Evolutionary conservation across 306 rosid genomes (phyloP).

Genomic region (Crataegus laevigata): DNA sequence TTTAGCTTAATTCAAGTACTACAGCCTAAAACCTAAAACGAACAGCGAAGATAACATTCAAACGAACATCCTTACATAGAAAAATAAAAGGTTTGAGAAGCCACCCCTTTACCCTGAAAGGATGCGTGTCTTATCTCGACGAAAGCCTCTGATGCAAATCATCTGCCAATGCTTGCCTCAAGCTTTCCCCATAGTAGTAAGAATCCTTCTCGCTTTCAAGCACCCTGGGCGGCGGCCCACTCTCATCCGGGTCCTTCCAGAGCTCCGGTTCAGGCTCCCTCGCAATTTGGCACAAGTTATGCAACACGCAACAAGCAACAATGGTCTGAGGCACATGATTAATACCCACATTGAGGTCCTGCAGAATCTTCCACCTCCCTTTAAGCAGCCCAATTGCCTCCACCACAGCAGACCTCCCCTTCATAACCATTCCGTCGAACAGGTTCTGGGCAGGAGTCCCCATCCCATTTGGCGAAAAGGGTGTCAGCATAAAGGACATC

Average conservation of each 20-base stretch:
- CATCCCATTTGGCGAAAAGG: conserved; percentile 58
- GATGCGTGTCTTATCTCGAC: conserved; percentile 38
- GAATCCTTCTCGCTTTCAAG: conserved; percentile 61
- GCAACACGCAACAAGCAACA: conserved; percentile 90
- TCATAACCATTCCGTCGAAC: conserved; percentile 91
- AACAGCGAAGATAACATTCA: not conserved
- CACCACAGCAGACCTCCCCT: conserved; percentile 75
- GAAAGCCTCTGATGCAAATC: conserved; percentile 91
- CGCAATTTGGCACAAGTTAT: conserved; percentile 86
- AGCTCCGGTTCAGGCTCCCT: conserved; percentile 87
- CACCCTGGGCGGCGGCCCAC: conserved; percentile 55
- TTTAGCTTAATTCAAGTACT: conserved; percentile 9
- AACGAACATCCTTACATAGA: not conserved
- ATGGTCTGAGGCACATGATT: conserved; percentile 82
- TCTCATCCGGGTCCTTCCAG: conserved; percentile 87
- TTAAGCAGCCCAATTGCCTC: conserved; percentile 86
- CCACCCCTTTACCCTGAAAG: not conserved
- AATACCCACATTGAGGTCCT: conserved; percentile 73
- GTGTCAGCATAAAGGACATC: conserved; percentile 63
- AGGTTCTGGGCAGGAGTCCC: conserved; percentile 81
- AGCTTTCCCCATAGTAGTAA: conserved; percentile 64
- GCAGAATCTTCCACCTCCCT: conserved; percentile 88
- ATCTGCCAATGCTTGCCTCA: conserved; percentile 86
- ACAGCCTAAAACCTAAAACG: conserved; percentile 4
- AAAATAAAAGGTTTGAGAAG: not conserved